A percentile compares a stretch with the other conserved stretches of the same genome.
Conservation (phyloP, 805 yeast genomes). For the Candida silvatica region DNA sequence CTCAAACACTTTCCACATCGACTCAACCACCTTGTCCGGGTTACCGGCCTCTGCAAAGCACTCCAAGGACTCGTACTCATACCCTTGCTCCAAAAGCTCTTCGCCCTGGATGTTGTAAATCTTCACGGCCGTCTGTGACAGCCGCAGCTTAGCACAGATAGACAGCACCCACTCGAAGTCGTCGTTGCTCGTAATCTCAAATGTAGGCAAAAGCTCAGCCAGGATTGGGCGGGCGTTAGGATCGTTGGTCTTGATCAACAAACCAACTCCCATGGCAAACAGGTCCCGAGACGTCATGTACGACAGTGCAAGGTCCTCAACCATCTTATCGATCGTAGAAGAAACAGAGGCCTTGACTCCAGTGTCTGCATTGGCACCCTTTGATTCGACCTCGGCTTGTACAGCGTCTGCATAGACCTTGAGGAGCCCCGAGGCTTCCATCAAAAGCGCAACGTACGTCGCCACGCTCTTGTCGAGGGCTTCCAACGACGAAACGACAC, state of each 20-base stretch:
- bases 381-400: constrained; percentile 1
- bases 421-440: constrained; percentile 58
- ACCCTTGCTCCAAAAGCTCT: constrained; percentile 17
- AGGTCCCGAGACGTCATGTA: constrained; percentile 43
- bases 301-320: constrained; percentile 46
- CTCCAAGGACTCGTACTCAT: constrained; percentile 50
- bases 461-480: constrained; percentile 55
- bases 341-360: constrained; percentile 5
- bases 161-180: constrained; percentile 76
- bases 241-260: constrained; percentile 41
- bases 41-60: constrained; percentile 61
- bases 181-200: constrained; percentile 55
- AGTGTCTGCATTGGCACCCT: constrained; percentile 4
- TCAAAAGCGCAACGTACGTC: constrained; percentile 49
- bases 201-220: constrained; percentile 51
- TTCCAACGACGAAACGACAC: constrained; percentile 51
- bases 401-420: constrained; percentile 24
- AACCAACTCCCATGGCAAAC: constrained; percentile 65
- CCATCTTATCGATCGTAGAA: constrained; percentile 26
- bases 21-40: constrained; percentile 38
- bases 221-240: constrained; percentile 35
- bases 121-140: constrained; percentile 48
- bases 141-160: constrained; percentile 58
- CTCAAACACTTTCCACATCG: constrained; percentile 57
- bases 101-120: constrained; percentile 47